phyloP scores from a whole-genome alignment of 768 basidiomycete species.

The Russula vinacea region DNA sequence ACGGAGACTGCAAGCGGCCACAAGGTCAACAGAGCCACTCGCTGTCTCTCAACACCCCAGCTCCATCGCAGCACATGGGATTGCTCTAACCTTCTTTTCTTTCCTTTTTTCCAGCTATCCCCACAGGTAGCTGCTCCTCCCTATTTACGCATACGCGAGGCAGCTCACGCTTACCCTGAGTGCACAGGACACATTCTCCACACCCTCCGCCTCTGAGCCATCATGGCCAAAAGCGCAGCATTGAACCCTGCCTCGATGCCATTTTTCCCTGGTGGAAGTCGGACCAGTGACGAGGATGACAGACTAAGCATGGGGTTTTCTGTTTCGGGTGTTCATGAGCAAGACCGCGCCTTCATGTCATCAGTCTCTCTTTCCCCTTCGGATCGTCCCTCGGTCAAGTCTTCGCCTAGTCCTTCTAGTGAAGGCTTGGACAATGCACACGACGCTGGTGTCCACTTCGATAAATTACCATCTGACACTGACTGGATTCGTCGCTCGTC shows the following conservation, averaged over 20 bases:
- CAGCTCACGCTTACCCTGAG: slow-evolving; percentile 19
- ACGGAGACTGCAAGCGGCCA: slow-evolving; percentile 27
- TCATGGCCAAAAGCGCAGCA: slow-evolving; percentile 71
- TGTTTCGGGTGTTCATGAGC: slow-evolving; percentile 46
- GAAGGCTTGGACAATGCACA: slow-evolving; percentile 35
- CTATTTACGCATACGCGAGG: slow-evolving; percentile 14
- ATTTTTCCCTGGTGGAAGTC: slow-evolving; percentile 73
- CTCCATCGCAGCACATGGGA: slow-evolving; percentile 29
- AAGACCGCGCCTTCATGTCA: slow-evolving; percentile 47
- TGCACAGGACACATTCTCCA: slow-evolving; percentile 24
- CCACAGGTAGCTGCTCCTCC: slow-evolving; percentile 22
- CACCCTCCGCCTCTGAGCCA: slow-evolving; percentile 24
- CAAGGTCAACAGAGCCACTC: slow-evolving; percentile 30
- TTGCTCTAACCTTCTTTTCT: slow-evolving; percentile 14
- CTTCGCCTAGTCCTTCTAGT: slow-evolving; percentile 62
- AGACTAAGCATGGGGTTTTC: slow-evolving; percentile 44
- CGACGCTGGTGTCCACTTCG: slow-evolving; percentile 32
- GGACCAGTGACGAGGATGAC: slow-evolving; percentile 55
- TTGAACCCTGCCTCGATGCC: slow-evolving; percentile 81
- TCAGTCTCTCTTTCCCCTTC: slow-evolving; percentile 58
- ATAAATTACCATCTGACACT: slow-evolving; percentile 34
- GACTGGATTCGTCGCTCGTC: slow-evolving; percentile 30
- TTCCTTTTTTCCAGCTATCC: slow-evolving; percentile 5
- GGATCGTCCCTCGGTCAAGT: slow-evolving; percentile 63
- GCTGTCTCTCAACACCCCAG: slow-evolving; percentile 15